Conservation (phyloP, 192 early-diverging fungal genomes). For the Linnemannia hyalina region DNA sequence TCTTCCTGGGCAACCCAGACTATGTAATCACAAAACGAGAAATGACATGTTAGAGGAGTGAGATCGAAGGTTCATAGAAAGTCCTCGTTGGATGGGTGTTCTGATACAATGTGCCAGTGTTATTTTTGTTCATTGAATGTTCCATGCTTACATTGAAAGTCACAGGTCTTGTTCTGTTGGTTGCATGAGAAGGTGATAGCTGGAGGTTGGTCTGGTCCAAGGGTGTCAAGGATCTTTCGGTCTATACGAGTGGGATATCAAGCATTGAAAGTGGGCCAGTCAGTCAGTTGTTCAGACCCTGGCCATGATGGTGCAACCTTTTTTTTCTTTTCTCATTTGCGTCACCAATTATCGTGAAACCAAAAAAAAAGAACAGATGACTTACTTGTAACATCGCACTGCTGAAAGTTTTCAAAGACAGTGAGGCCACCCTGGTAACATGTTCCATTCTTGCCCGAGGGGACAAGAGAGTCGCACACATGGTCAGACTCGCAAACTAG, state of each 20-base stretch:
- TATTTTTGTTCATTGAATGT: not conserved
- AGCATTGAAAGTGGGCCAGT: not conserved
- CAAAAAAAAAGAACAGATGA: conserved; percentile 33
- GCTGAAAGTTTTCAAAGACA: conserved; percentile 75
- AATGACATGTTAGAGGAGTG: not conserved
- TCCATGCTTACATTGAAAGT: conserved; percentile 76
- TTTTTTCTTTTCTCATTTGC: not conserved
- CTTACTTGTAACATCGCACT: conserved; percentile 82
- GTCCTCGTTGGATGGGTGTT: not conserved
- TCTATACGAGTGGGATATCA: conserved; percentile 41
- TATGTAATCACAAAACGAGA: conserved; percentile 15
- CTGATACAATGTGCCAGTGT: not conserved
- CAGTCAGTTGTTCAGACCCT: not conserved
- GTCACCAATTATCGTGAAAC: not conserved
- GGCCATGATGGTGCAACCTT: not conserved
- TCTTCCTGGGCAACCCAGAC: conserved; percentile 90
- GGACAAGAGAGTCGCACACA: conserved; percentile 76
- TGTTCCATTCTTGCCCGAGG: conserved; percentile 77
- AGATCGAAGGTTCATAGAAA: not conserved
- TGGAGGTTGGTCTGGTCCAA: conserved; percentile 75
- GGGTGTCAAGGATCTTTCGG: conserved; percentile 68
- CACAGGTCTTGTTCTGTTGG: conserved; percentile 68
- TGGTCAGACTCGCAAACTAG: conserved; percentile 75
- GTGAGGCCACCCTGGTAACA: conserved; percentile 83
- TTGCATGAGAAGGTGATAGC: conserved; percentile 85